These are phyloP conservation scores for Cladochytrium replicatum DNA, from an alignment of 192 early-diverging fungal species.

Conservation along the genomic window DNA sequence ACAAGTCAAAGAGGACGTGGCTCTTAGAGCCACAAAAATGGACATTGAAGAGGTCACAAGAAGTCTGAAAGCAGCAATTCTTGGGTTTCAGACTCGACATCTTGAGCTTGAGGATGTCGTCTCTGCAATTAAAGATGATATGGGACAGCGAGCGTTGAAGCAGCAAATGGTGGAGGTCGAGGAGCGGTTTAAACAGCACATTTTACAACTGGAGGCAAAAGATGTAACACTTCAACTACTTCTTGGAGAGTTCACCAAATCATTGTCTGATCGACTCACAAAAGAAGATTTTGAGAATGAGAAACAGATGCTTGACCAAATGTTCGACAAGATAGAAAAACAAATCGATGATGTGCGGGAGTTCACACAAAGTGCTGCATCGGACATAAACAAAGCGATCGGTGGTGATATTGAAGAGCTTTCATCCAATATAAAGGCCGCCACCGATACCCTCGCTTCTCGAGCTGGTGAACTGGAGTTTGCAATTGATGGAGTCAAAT, in stretches of 20 bases:
- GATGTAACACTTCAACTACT: slow-evolving; percentile 4
- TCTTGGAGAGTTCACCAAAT: slow-evolving; percentile 10
- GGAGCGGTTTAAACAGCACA: slow-evolving; percentile 16
- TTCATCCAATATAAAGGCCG: not conserved
- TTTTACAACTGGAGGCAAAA: slow-evolving; percentile 6
- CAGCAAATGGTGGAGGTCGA: slow-evolving; percentile 10
- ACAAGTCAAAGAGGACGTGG: slow-evolving; percentile 18
- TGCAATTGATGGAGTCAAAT: not conserved
- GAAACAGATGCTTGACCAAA: slow-evolving; percentile 12
- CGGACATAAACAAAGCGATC: too few species aligned
- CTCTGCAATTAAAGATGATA: slow-evolving; percentile 7
- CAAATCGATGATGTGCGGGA: too few species aligned
- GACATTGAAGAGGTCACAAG: slow-evolving; percentile 19
- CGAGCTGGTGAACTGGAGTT: not conserved
- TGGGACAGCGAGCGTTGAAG: slow-evolving; percentile 7
- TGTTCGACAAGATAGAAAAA: too few species aligned
- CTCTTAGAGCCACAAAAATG: slow-evolving; percentile 10
- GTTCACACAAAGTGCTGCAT: too few species aligned
- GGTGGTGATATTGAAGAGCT: not conserved
- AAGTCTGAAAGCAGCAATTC: slow-evolving; percentile 14
- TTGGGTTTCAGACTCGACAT: slow-evolving; percentile 20
- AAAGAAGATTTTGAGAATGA: slow-evolving; percentile 17
- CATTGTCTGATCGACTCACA: slow-evolving; percentile 3
- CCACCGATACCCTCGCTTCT: not conserved
- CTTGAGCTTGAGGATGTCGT: slow-evolving; percentile 3